Evolutionary conservation across 2,329 filamentous ascomycete species (phyloP), one percentile per base, ranked within the genome.

Genomic region (Diatrype stigma): DNA sequence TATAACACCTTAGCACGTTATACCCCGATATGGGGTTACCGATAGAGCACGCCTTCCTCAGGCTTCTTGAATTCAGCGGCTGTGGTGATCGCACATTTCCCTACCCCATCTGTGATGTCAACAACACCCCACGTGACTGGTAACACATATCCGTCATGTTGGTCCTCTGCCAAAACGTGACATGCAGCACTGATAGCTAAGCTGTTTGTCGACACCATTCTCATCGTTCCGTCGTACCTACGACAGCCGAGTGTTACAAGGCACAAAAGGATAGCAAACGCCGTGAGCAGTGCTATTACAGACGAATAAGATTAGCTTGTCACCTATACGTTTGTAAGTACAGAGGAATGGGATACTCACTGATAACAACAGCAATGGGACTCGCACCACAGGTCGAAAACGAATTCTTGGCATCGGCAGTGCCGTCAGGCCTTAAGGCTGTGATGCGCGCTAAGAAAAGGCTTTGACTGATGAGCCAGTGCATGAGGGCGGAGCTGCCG

Each of bases 401-500:
- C 0, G 66, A 65, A 44, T 67, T 56, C 2, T 6, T 40, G 3
- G 45, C 34, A 44, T 67, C 61, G 2, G 56, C 42, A 2, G 12
- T n/a, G 0, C 62, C 65, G 10, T 59, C 51, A 2, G 61, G 57
- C 2, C 42, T 8, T 34, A 68, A 8, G 2, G 63, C 65, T 2
- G 60, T 62, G 19, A 74, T 68, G 3, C 69, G 62, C 0, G 70
- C 70, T 0, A 77, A 54, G 58, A 76, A 79, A 1, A 77, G 52
- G 42, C 68, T 70, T 51, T 76, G 73, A 0, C 75, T 79, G 3
- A 76, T 64, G 5, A 79, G 62, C 75, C 75, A 80, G 55, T 79
- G 75, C 48, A 78, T 60, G 1, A 74, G 3, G 1, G 61, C 66
- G 1, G 65, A 69, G 2, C 58, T 53, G 0, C 58, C 51, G 2